These are phyloP conservation scores for Typha latifolia DNA, from an alignment of 176 grass and related monocot genomes.

Conservation along the genomic window DNA sequence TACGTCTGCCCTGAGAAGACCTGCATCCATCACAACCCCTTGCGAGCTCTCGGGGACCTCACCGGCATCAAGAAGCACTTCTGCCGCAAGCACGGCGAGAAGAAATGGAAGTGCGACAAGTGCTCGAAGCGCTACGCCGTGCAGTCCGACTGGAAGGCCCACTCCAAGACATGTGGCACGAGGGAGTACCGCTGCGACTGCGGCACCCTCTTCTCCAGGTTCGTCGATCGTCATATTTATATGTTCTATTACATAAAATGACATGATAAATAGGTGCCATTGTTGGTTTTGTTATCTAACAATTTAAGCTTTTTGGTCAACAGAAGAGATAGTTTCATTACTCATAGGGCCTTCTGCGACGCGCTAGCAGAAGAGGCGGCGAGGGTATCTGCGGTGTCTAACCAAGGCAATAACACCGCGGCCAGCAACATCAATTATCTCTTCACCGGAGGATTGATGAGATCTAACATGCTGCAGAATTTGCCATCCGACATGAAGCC, in stretches of 20 bases:
- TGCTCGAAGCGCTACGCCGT: slow-evolving; percentile 82
- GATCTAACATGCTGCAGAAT: slow-evolving; percentile 30
- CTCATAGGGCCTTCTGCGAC: slow-evolving; percentile 86
- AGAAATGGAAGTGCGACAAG: slow-evolving; percentile 99
- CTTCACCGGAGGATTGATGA: slow-evolving; percentile 16
- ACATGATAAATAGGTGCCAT: background rate
- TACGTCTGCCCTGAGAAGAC: slow-evolving; percentile 83
- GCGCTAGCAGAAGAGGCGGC: slow-evolving; percentile 75
- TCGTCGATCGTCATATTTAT: too few species aligned
- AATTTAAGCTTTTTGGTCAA: background rate
- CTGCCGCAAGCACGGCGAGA: slow-evolving; percentile 97
- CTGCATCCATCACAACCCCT: slow-evolving; percentile 88
- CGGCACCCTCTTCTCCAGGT: slow-evolving; percentile 77
- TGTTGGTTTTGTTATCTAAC: background rate
- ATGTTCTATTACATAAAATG: too few species aligned
- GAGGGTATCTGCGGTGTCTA: slow-evolving; percentile 33
- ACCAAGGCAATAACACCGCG: background rate
- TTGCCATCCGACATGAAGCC: slow-evolving; percentile 20
- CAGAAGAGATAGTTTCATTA: slow-evolving; percentile 86
- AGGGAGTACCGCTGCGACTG: slow-evolving; percentile 90
- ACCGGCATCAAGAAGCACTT: slow-evolving; percentile 99
- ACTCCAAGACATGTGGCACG: slow-evolving; percentile 85
- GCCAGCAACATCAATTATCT: slow-evolving; percentile 24
- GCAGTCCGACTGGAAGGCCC: slow-evolving; percentile 98
- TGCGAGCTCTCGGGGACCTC: slow-evolving; percentile 70